Evolutionary conservation across 768 basidiomycete species (phyloP).

Genomic region (Plicaturopsis crispa): DNA sequence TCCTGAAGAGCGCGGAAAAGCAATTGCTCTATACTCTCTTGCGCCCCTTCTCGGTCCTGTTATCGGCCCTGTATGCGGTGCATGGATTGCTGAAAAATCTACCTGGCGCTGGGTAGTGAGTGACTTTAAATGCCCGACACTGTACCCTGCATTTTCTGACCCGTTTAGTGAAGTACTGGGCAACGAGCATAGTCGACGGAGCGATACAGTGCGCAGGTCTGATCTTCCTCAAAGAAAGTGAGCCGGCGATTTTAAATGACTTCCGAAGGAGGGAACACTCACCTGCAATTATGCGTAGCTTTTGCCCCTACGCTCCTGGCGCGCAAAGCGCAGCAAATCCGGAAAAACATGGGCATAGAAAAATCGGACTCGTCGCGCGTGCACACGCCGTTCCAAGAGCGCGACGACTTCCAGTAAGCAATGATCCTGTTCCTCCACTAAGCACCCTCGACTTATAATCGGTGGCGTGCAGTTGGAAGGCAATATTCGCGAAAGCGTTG

Average conservation of each 20-base stretch:
- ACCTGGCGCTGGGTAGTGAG: slow-evolving; percentile 80
- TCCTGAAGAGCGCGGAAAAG: slow-evolving; percentile 55
- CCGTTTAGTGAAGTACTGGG: too few relatives aligned
- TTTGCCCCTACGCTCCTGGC: slow-evolving; percentile 25
- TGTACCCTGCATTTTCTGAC: too few relatives aligned
- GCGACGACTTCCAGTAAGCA: too few relatives aligned
- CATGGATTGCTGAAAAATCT: slow-evolving; percentile 50
- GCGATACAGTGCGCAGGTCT: slow-evolving; percentile 48
- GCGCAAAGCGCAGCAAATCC: slow-evolving; percentile 34
- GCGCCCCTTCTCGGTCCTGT: slow-evolving; percentile 66
- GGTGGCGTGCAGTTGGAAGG: slow-evolving; percentile 41
- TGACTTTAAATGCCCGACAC: too few relatives aligned
- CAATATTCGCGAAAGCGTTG: slow-evolving; percentile 45
- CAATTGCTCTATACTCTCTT: slow-evolving; percentile 56
- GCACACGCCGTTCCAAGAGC: slow-evolving; percentile 38
- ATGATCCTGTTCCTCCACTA: too few relatives aligned
- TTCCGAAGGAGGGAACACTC: too few relatives aligned
- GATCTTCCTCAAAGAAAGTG: slow-evolving; percentile 58
- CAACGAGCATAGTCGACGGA: slow-evolving; percentile 51
- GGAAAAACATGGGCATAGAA: slow-evolving; percentile 38
- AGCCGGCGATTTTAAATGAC: slow-evolving; percentile 13
- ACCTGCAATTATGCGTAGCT: slow-evolving; percentile 10
- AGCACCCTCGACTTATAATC: too few relatives aligned
- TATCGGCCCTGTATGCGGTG: slow-evolving; percentile 53
- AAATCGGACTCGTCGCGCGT: slow-evolving; percentile 30